These are phyloP conservation scores for Ensete glaucum DNA, from an alignment of 176 grass and related monocot genomes.

Conservation along the genomic window DNA sequence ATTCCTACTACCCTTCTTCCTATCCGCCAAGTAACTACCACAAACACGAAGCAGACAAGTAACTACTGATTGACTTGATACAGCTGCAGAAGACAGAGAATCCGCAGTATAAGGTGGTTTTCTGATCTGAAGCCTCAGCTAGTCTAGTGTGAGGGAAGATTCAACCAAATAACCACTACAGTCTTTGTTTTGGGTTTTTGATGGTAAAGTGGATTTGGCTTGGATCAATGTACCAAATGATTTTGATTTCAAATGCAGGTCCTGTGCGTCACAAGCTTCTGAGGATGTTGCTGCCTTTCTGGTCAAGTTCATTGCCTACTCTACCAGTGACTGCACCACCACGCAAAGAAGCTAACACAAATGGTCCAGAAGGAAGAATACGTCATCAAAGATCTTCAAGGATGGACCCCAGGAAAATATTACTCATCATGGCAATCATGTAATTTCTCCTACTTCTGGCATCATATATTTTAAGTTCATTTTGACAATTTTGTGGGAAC, in stretches of 20 bases:
- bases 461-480: background rate
- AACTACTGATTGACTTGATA: too few relatives aligned
- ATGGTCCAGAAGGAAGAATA: conserved; percentile 57
- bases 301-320: conserved; percentile 77
- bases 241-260: conserved; percentile 30
- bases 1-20: too few relatives aligned
- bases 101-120: too few relatives aligned
- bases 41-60: too few relatives aligned
- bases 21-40: too few relatives aligned
- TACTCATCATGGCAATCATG: conserved; percentile 84
- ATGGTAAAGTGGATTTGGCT: background rate
- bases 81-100: too few relatives aligned
- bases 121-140: too few relatives aligned
- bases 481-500: background rate
- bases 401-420: conserved; percentile 88
- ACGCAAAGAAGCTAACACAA: conserved; percentile 39
- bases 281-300: conserved; percentile 96
- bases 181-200: too few relatives aligned
- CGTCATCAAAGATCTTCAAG: conserved; percentile 63
- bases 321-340: conserved; percentile 80
- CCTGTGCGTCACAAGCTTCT: conserved; percentile 75
- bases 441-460: conserved; percentile 24
- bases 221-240: background rate
- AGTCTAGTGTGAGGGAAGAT: too few relatives aligned
- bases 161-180: too few relatives aligned